Base-by-base conservation (phyloP, 106 monocot species). In the Dendrobium officinale region DNA sequence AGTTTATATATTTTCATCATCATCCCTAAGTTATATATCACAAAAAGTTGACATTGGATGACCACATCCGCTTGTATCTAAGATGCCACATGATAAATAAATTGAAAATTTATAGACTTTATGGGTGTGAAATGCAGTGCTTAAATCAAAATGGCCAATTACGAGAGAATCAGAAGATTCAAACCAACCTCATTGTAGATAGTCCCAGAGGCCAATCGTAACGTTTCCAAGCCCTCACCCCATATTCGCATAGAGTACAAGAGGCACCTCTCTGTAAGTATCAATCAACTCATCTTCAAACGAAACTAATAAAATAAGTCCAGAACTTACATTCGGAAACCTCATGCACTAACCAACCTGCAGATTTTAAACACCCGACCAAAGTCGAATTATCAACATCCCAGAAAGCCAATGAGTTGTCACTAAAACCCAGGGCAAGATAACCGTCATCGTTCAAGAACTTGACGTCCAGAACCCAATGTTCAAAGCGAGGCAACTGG, bases 401-500 rank as follows among this genome's bases (percentile, higher is more conserved):
- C 98, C 98, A 99, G 11, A 95, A 56, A 68, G 87, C 90, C 26
- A 99, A 81, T 0, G 98, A 99, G 77, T 99, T 99, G 78, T 99
- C 98, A 74, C 95, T 88, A 22, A 99, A 89, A 10, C 98, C 98
- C 37, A 99, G 67, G 5, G 78, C 95, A 66, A 99, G 84, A 47
- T 61, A 82, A 74, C 78, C 55, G n/a, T 85, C 94, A 16, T 77
- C 90, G 89, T 89, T 80, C 75, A 93, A 64, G 79, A 93, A 99
- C 37, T 86, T 79, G 0, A 81, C 87, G 54, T 95, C 92, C 20
- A 99, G 81, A 59, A 99, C 92, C 98, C 98, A 99, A 68, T 99
- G 98, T 79, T 99, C 91, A 79, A 99, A 99, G 48, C 86, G 75
- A 10, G 89, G 91, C 78, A 99, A 78, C 67, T 76, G 22, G 37